Base-by-base conservation (phyloP, 225 moss, liverwort and hornwort genomes). In the Marchantia paleacea region DNA sequence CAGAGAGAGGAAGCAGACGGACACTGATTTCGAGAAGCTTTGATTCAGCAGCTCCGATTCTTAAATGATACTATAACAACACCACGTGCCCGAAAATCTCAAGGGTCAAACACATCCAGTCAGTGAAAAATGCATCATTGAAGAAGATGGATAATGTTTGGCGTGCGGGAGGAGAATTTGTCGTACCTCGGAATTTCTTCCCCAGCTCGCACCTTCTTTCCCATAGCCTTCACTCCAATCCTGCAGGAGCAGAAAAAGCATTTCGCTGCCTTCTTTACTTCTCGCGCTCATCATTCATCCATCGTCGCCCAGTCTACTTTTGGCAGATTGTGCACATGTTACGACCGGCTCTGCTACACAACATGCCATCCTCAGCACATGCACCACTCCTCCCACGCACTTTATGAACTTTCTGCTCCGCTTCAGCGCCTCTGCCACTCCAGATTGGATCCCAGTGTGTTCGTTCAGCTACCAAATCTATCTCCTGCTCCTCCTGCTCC, bases 401-500 rank as follows among this genome's bases (percentile, higher is more conserved):
- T 24, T 22, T n/a, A 16, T 47, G 72, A 52, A 73, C 72, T 73
- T 73, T 73, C 52, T 52, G 72, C 52, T 25, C 12, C 19, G 48
- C 7, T 70, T 70, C 70, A 70, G 39, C 0, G 28, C 19, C 26
- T 19, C 26, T 70, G 48, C 25, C 22, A 52, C 50, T 52, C 51
- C 1, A 51, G 52, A 52, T 73, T 52, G 52, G 72, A 73, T 73
- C 25, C 18, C 52, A 24, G 52, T 52, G 24, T 52, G 72, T 73
- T 52, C 52, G 71, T 52, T 73, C 72, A 73, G 39, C 72, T 73
- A 73, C 72, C 72, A 52, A 22, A 52, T 73, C 72, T 51, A 49
- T 48, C 29, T 20, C 69, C 39, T 47, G 0, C 20, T 13, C 47
- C 39, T 47, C 39, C 39, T 5, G 39, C 39, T 2, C 39, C 24